Conservation (phyloP, 2,329 filamentous ascomycete genomes). For the Orbilia brochopaga region DNA sequence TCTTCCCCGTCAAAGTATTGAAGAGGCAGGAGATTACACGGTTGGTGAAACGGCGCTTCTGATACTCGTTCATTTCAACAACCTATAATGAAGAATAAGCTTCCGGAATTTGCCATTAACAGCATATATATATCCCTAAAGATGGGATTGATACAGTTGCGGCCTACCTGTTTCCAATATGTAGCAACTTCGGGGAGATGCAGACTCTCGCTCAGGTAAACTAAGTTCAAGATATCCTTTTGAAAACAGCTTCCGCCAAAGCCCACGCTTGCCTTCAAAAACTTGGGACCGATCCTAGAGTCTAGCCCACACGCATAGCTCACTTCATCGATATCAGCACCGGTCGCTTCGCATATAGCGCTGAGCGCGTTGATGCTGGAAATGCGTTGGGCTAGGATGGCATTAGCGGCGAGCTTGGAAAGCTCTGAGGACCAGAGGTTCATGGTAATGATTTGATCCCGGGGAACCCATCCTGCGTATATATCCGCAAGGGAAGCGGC, state of each 20-base stretch:
- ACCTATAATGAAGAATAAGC: conserved; percentile 59
- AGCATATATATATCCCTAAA: too few relatives aligned
- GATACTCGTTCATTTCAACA: conserved; percentile 77
- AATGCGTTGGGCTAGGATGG: conserved; percentile 79
- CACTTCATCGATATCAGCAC: conserved; percentile 77
- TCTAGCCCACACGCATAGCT: conserved; percentile 72
- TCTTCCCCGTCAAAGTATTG: conserved; percentile 72
- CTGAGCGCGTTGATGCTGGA: conserved; percentile 81
- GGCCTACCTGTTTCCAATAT: conserved; percentile 69
- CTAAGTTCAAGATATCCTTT: conserved; percentile 76
- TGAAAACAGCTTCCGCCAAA: conserved; percentile 83
- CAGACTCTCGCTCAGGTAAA: conserved; percentile 74
- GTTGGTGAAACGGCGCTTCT: conserved; percentile 71
- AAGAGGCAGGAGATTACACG: conserved; percentile 71
- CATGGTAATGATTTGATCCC: conserved; percentile 71
- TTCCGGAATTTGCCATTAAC: background rate
- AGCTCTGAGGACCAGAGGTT: conserved; percentile 80
- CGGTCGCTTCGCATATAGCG: conserved; percentile 78
- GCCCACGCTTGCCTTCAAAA: conserved; percentile 75
- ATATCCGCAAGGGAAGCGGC: conserved; percentile 69
- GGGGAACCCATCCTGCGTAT: conserved; percentile 74
- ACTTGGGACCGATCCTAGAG: conserved; percentile 72
- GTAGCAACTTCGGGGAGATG: conserved; percentile 73
- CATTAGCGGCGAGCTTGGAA: conserved; percentile 78
- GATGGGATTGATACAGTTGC: background rate